phyloP scores from a whole-genome alignment of 2,329 filamentous ascomycete species.

The Penicillium sp. region DNA sequence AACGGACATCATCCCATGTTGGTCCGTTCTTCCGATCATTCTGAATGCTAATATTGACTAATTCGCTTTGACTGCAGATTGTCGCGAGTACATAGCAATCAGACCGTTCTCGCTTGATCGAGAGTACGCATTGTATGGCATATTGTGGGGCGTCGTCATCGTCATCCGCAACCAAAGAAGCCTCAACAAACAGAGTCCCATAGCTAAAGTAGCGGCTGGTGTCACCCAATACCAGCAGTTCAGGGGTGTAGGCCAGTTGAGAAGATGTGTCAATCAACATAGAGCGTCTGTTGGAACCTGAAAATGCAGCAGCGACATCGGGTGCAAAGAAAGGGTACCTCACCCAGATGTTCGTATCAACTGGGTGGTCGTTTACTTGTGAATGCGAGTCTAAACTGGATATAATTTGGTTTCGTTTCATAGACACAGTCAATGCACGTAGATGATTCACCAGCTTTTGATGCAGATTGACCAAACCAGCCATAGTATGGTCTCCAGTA shows the following conservation, averaged over 20 bases:
- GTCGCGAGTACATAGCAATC: slow-evolving; percentile 68
- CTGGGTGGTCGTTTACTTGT: slow-evolving; percentile 66
- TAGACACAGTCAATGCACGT: slow-evolving; percentile 71
- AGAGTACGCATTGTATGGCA: slow-evolving; percentile 69
- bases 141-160: slow-evolving; percentile 65
- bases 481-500: slow-evolving; percentile 43
- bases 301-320: slow-evolving; percentile 67
- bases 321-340: slow-evolving; percentile 70
- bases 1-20: slow-evolving; percentile 77
- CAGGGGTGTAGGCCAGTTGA: slow-evolving; percentile 52
- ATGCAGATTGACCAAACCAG: slow-evolving; percentile 48
- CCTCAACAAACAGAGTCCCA: slow-evolving; percentile 70
- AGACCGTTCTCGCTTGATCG: slow-evolving; percentile 65
- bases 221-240: slow-evolving; percentile 74
- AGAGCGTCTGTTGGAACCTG: slow-evolving; percentile 50
- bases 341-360: slow-evolving; percentile 79
- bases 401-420: slow-evolving; percentile 78
- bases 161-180: slow-evolving; percentile 64
- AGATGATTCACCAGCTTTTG: slow-evolving; percentile 61
- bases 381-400: slow-evolving; percentile 60
- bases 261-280: slow-evolving; percentile 45
- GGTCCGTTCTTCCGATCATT: slow-evolving; percentile 63
- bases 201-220: slow-evolving; percentile 71
- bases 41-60: slow-evolving; percentile 71
- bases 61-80: slow-evolving; percentile 74